These are phyloP conservation scores for Agroathelia rolfsii DNA, from an alignment of 1,284 basidiomycete genomes.

Conservation along the genomic window DNA sequence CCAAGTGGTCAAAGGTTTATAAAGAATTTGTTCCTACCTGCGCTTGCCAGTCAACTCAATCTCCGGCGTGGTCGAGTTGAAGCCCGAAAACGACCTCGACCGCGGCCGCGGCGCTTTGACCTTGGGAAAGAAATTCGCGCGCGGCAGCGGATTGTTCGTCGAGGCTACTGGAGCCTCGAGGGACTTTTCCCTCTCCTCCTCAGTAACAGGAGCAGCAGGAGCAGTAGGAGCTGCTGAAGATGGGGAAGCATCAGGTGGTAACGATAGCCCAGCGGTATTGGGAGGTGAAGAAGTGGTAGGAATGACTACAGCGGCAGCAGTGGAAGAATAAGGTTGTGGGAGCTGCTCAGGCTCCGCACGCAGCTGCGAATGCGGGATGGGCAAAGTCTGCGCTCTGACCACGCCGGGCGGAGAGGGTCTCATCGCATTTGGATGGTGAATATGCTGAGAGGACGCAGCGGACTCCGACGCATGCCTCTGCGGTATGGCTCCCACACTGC, in stretches of 20 bases:
- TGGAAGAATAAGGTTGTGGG: too few relatives aligned
- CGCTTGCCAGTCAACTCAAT: slow-evolving; percentile 20
- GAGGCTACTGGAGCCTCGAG: slow-evolving; percentile 7
- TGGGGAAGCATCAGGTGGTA: slow-evolving; percentile 8
- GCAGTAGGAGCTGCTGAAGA: slow-evolving; percentile 4
- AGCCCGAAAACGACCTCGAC: slow-evolving; percentile 66
- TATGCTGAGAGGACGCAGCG: too few relatives aligned
- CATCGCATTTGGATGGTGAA: too few relatives aligned
- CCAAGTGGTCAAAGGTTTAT: neutral
- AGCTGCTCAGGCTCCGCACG: too few relatives aligned
- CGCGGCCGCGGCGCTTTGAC: slow-evolving; percentile 43
- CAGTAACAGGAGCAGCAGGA: slow-evolving; percentile 4
- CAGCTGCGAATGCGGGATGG: too few relatives aligned
- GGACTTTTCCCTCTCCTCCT: slow-evolving; percentile 3
- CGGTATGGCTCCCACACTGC: too few relatives aligned
- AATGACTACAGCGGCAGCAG: neutral
- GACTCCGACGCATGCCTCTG: too few relatives aligned
- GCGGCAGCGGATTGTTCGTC: slow-evolving; percentile 29
- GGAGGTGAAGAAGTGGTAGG: slow-evolving; percentile 8
- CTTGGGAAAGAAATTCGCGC: slow-evolving; percentile 55
- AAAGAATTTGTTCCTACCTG: slow-evolving; percentile 24
- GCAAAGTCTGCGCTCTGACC: too few relatives aligned
- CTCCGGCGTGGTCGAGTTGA: slow-evolving; percentile 32
- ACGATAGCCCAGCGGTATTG: neutral
- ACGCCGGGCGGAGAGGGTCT: too few relatives aligned